phyloP scores from a whole-genome alignment of 176 grass and related monocot species.

The Cenchrus americanus region DNA sequence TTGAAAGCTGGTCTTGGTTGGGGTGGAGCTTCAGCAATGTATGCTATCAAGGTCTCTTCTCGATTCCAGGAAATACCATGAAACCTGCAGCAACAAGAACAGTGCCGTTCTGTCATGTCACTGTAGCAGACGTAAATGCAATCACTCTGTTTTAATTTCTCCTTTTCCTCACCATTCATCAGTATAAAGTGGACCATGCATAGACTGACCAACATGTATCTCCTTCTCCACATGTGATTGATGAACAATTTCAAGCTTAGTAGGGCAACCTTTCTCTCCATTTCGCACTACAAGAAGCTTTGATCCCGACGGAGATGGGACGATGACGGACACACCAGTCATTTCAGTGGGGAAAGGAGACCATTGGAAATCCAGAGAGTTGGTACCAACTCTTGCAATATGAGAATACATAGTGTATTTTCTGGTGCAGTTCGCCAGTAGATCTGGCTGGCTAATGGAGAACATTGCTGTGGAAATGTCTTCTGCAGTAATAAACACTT shows the following conservation, averaged over 20 bases:
- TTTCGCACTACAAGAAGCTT: conserved; percentile 71
- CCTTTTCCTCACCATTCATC: conserved; percentile 64
- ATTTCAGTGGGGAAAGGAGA: conserved; percentile 75
- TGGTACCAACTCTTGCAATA: conserved; percentile 42
- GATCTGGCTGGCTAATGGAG: conserved; percentile 47
- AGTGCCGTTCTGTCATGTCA: background rate
- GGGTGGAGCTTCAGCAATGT: conserved; percentile 59
- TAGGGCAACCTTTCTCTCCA: conserved; percentile 52
- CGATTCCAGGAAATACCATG: conserved; percentile 79
- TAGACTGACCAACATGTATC: conserved; percentile 43
- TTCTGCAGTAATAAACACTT: conserved; percentile 43
- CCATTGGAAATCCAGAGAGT: conserved; percentile 54
- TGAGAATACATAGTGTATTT: conserved; percentile 56
- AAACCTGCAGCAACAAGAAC: conserved; percentile 57
- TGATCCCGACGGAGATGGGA: conserved; percentile 58
- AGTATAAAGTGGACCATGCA: conserved; percentile 62
- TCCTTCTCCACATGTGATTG: conserved; percentile 58
- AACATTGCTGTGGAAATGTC: conserved; percentile 64
- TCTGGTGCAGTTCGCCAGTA: conserved; percentile 59
- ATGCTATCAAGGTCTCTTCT: conserved; percentile 66
- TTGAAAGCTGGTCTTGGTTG: conserved; percentile 46
- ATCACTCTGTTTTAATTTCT: conserved; percentile 1
- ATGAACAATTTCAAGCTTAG: conserved; percentile 62
- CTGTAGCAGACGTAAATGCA: conserved; percentile 7
- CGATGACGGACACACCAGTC: conserved; percentile 38